Evolutionary conservation across 2,329 filamentous ascomycete genomes (phyloP).

Genomic region (Penicillium hesseltinei): DNA sequence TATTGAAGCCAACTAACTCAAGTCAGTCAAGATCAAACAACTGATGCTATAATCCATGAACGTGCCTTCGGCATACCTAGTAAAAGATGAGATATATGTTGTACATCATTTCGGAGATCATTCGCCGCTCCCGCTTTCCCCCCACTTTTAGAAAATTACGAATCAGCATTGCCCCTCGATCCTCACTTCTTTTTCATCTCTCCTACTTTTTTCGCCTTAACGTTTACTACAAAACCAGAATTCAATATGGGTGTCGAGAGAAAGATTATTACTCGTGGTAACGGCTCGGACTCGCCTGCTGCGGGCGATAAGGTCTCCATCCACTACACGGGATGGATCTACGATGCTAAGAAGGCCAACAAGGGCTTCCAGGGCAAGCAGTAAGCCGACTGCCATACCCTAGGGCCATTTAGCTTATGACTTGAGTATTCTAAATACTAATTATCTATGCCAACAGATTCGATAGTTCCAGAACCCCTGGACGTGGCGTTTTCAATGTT

Average conservation of each 20-base stretch:
- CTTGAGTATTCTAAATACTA: background rate
- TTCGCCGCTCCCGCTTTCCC: slow-evolving; percentile 1
- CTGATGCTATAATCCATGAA: no score
- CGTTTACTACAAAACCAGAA: background rate
- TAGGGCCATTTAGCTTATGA: background rate
- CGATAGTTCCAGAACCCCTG: slow-evolving; percentile 68
- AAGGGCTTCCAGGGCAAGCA: slow-evolving; percentile 64
- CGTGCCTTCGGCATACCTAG: background rate
- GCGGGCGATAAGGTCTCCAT: slow-evolving; percentile 74
- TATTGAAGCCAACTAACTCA: background rate
- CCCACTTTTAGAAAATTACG: slow-evolving; percentile 17
- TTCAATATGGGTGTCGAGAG: slow-evolving; percentile 22
- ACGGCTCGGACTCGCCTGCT: slow-evolving; percentile 57
- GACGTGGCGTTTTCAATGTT: slow-evolving; percentile 72
- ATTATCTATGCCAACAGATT: slow-evolving; percentile 58
- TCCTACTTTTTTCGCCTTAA: background rate
- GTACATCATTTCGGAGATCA: background rate
- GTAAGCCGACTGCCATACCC: slow-evolving; percentile 50
- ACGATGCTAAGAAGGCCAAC: slow-evolving; percentile 60
- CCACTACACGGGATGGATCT: slow-evolving; percentile 85
- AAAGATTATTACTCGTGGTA: slow-evolving; percentile 49
- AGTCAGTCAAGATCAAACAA: background rate
- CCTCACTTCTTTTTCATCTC: slow-evolving; percentile 7
- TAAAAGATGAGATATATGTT: background rate
- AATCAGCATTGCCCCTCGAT: slow-evolving; percentile 15